These are phyloP conservation scores for Zygoascus tannicola DNA, from an alignment of 805 yeast species.

Conservation along the genomic window DNA sequence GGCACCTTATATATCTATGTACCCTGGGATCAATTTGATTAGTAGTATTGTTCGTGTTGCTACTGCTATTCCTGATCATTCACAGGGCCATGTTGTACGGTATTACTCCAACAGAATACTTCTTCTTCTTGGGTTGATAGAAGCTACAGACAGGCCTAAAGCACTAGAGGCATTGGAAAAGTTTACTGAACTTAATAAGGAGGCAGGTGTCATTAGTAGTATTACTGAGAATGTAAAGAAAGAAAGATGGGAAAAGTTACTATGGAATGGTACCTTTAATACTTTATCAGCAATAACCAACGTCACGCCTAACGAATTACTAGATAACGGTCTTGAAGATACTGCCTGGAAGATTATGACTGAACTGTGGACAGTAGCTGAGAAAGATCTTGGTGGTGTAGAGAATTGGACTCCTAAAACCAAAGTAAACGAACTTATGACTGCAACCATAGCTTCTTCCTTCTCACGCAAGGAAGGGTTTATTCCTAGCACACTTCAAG, in stretches of 20 bases:
- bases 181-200: background rate
- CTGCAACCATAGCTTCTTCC: constrained; percentile 8
- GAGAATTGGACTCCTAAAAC: constrained; percentile 57
- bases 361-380: constrained; percentile 1
- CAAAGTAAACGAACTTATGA: constrained; percentile 5
- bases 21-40: constrained; percentile 10
- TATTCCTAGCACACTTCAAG: constrained; percentile 62
- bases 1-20: constrained; percentile 9
- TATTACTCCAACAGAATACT: background rate
- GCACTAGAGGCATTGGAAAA: background rate
- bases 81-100: background rate
- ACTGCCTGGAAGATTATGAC: background rate
- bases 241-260: constrained; percentile 19
- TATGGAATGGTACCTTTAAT: constrained; percentile 20
- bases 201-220: background rate
- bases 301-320: constrained; percentile 10
- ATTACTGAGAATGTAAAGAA: constrained; percentile 8
- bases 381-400: constrained; percentile 5
- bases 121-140: background rate
- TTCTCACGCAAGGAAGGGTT: constrained; percentile 5
- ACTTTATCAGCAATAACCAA: constrained; percentile 15
- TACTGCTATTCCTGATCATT: background rate
- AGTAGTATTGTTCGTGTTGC: constrained; percentile 8
- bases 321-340: constrained; percentile 10
- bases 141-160: background rate